These are phyloP conservation scores for Oenanthe javanica DNA, from an alignment of 140 eudicot species.

Conservation along the genomic window DNA sequence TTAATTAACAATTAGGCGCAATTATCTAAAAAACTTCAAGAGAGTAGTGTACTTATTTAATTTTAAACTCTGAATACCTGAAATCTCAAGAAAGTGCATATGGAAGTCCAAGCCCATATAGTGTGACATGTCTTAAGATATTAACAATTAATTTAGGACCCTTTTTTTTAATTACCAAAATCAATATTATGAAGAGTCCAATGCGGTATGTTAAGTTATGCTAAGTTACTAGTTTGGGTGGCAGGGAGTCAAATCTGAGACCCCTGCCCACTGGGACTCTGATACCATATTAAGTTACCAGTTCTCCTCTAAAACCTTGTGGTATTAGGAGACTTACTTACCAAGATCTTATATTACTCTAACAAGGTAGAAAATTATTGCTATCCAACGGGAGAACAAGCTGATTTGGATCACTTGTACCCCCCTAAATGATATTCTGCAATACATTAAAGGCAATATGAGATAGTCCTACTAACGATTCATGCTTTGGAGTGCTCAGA, in stretches of 20 bases:
- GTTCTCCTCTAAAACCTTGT: too few relatives aligned
- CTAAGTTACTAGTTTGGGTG: too few relatives aligned
- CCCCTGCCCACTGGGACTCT: too few relatives aligned
- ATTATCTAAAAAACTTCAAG: too few relatives aligned
- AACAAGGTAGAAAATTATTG: background rate
- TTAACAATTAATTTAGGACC: background rate
- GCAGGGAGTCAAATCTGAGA: too few relatives aligned
- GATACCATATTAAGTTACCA: too few relatives aligned
- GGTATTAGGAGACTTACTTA: too few relatives aligned
- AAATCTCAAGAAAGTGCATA: background rate
- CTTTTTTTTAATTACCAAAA: too few relatives aligned
- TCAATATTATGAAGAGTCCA: too few relatives aligned
- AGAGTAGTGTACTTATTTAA: background rate
- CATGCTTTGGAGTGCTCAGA: background rate
- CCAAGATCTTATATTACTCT: too few relatives aligned
- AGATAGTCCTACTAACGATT: background rate
- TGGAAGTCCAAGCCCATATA: background rate
- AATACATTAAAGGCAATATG: background rate
- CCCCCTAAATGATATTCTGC: background rate
- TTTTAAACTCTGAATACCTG: background rate
- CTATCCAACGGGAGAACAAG: background rate
- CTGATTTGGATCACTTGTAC: background rate
- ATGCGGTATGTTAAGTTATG: too few relatives aligned
- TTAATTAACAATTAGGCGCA: background rate
- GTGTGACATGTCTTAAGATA: background rate